A percentile compares a stretch with the other conserved stretches of the same genome.
Conservation (phyloP, 1,284 basidiomycete species). For the Microbotryum violaceum region DNA sequence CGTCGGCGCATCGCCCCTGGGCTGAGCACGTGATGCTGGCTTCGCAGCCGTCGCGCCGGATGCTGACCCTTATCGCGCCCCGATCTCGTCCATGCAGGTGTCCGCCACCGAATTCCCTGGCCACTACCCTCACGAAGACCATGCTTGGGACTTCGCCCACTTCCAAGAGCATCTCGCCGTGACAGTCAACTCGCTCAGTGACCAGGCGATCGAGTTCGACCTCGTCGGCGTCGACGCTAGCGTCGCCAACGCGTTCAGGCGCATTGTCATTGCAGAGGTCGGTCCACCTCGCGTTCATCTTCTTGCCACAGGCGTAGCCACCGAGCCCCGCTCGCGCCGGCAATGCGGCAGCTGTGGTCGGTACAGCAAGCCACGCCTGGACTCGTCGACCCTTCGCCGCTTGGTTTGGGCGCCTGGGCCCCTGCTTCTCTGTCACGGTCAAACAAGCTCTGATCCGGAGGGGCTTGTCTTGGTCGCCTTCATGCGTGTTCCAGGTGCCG, state of each 20-base stretch:
- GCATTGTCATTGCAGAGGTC: constrained; percentile 91
- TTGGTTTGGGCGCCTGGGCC: neutral
- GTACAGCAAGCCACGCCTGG: neutral
- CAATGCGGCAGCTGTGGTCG: neutral
- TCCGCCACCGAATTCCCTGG: constrained; percentile 81
- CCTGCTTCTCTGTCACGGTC: neutral
- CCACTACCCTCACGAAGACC: constrained; percentile 71
- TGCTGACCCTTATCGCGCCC: neutral
- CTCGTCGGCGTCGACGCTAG: constrained; percentile 91
- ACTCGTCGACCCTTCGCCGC: too few species aligned
- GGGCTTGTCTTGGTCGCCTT: neutral
- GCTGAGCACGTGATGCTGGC: neutral
- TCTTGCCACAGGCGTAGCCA: neutral
- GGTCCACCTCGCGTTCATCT: constrained; percentile 28
- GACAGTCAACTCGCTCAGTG: constrained; percentile 66
- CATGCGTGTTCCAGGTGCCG: constrained; percentile 56
- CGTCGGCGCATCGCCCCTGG: too few species aligned
- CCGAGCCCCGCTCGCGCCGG: neutral
- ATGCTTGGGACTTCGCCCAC: constrained; percentile 66
- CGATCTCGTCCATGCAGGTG: constrained; percentile 47
- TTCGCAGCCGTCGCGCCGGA: neutral
- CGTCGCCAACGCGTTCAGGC: constrained; percentile 87
- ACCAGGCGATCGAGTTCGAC: constrained; percentile 84
- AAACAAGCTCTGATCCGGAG: constrained; percentile 3
- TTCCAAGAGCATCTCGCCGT: constrained; percentile 73